phyloP scores from a whole-genome alignment of 805 yeast genomes.

The Myxozyma lipomycoides region DNA sequence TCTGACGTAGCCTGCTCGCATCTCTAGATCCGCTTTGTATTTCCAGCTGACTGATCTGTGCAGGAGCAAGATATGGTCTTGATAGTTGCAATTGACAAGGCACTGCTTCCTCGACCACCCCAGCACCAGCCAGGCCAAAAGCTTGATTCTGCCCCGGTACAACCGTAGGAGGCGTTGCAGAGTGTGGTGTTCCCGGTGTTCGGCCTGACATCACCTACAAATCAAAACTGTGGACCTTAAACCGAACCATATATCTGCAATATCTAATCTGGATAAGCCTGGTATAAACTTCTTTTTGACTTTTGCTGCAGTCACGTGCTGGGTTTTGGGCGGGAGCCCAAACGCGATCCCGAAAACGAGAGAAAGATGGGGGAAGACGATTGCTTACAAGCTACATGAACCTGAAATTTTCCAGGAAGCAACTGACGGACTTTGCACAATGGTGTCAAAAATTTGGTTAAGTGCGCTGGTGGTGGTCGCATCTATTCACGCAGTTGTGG shows the following conservation, averaged over 20 bases:
- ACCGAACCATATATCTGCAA: too few relatives aligned
- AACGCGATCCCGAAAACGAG: too few relatives aligned
- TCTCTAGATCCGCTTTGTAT: slow-evolving; percentile 15
- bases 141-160: not conserved
- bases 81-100: slow-evolving; percentile 19
- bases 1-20: slow-evolving; percentile 4
- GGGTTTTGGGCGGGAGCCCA: too few relatives aligned
- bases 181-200: slow-evolving; percentile 10
- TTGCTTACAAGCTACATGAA: too few relatives aligned
- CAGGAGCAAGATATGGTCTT: slow-evolving; percentile 20
- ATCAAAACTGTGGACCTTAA: too few relatives aligned
- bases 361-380: too few relatives aligned
- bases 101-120: slow-evolving; percentile 1
- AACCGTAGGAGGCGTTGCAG: slow-evolving; percentile 10
- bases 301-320: too few relatives aligned
- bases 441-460: too few relatives aligned
- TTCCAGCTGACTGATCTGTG: slow-evolving; percentile 10
- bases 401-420: too few relatives aligned
- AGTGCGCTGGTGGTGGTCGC: not conserved
- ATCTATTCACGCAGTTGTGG: not conserved
- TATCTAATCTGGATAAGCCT: too few relatives aligned
- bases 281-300: too few relatives aligned
- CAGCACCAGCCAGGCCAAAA: not conserved
- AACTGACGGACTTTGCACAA: too few relatives aligned
- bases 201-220: slow-evolving; percentile 1